Base-by-base conservation (phyloP, 2,329 filamentous ascomycete species). In the Xylariaceae sp. region DNA sequence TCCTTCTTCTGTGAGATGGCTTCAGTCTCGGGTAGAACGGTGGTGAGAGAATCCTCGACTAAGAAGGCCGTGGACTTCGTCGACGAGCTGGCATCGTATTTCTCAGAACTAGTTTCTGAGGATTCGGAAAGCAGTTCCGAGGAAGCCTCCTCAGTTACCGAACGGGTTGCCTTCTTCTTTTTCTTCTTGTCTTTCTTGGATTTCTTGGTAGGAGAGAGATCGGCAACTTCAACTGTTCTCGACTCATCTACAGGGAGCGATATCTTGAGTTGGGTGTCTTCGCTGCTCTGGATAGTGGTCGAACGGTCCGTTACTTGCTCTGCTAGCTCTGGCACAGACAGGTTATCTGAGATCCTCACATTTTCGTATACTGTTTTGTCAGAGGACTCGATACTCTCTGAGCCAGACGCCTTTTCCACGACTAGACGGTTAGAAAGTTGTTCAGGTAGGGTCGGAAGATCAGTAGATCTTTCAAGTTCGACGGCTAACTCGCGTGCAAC, bases 171-270 rank as follows among this genome's bases (percentile, higher is more conserved):
- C 23, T 55, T 54, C 51, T 68, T 74, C 51, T 69, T 65, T 62
- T 74, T 72, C 63, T 75, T 73, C 62, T 73, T 73, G 55, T 70
- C 73, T 57, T 72, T 74, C 63, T 73, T 73, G 42, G 49, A 62
- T 61, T 74, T 72, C 63, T 74, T 74, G 35, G 66, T 47, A 13
- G 62, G 18, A 35, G 18, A 51, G 39, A 63, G 51, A 23, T 64
- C 53, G 23, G 57, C 34, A n/a, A 56, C 59, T 3, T 68, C 65
- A 37, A 68, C 66, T 30, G 64, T 61, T 49, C 51, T 53, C 2
- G 18, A 17, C 39, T 53, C 52, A 13, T 54, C 52, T 1, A 48
- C n/a, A 13, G 2, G 34, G 30, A 13, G 13, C 44, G 37, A 48
- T 52, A n/a, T 39, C n/a, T n/a, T 53, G n/a, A 2, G 17, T 11